Conservation (phyloP, 768 basidiomycete genomes). For the Pulveroboletus sp. region DNA sequence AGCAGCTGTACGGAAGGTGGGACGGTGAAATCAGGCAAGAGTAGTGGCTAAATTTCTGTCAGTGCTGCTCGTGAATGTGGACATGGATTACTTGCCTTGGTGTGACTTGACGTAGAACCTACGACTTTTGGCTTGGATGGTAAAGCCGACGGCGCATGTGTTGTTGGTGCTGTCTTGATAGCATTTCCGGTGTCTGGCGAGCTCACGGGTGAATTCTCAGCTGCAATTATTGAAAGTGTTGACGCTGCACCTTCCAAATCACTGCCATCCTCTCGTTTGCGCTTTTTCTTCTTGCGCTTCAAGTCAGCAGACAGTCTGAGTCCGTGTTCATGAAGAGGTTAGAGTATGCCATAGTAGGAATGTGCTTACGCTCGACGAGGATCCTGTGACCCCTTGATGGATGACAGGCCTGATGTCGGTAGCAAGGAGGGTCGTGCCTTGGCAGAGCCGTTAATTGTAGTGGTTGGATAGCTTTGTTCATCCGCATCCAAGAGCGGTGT, state of each 20-base stretch:
- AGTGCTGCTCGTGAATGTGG: constrained; percentile 3
- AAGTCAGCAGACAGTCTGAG: constrained; percentile 42
- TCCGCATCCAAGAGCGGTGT: constrained; percentile 51
- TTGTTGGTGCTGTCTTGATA: constrained; percentile 56
- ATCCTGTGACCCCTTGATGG: constrained; percentile 53
- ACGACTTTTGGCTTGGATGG: constrained; percentile 57
- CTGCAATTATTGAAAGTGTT: neutral
- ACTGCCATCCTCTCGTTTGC: constrained; percentile 75
- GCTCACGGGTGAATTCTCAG: constrained; percentile 6
- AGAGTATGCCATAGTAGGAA: constrained; percentile 15
- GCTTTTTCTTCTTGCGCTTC: constrained; percentile 83
- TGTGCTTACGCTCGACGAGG: constrained; percentile 54
- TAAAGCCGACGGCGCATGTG: constrained; percentile 33
- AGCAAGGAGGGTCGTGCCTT: constrained; percentile 49
- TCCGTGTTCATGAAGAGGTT: neutral
- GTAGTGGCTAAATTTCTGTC: constrained; percentile 21
- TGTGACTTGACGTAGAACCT: constrained; percentile 37
- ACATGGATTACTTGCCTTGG: constrained; percentile 42
- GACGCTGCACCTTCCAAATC: constrained; percentile 57
- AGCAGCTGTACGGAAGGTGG: constrained; percentile 49
- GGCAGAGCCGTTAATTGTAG: constrained; percentile 31
- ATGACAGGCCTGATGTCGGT: constrained; percentile 42
- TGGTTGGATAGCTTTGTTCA: constrained; percentile 36
- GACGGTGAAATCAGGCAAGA: constrained; percentile 59
- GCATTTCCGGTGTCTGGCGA: constrained; percentile 46